Evolutionary conservation across 2,329 filamentous ascomycete genomes (phyloP).

Genomic region (Venturia effusa): DNA sequence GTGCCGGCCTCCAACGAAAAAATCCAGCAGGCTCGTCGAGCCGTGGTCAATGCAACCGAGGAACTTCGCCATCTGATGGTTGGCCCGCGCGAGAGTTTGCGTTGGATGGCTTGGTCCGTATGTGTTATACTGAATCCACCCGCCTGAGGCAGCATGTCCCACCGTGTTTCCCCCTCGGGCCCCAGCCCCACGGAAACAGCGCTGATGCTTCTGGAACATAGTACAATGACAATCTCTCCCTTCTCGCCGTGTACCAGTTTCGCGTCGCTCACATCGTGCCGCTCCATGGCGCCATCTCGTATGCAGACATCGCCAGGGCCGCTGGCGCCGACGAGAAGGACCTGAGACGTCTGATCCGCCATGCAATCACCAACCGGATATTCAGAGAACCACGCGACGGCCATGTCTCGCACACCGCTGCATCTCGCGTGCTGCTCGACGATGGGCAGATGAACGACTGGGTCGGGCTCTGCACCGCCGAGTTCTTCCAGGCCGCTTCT

Average conservation of each 20-base stretch:
- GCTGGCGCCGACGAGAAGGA: constrained; percentile 20
- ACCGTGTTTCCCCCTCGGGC: too few species aligned
- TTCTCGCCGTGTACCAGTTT: constrained; percentile 42
- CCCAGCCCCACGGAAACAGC: too few species aligned
- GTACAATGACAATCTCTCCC: constrained; percentile 15
- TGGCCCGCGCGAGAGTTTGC: constrained; percentile 14
- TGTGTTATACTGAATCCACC: constrained; percentile 5
- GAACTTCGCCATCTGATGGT: constrained; percentile 17
- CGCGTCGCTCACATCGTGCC: constrained; percentile 43
- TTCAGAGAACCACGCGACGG: constrained; percentile 18
- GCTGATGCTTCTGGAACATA: not conserved
- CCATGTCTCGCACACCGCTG: constrained; percentile 11
- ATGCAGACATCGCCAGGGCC: constrained; percentile 20
- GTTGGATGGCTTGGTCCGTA: constrained; percentile 17
- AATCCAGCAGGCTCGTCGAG: constrained; percentile 15
- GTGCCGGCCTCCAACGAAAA: constrained; percentile 12
- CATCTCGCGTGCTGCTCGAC: constrained; percentile 5
- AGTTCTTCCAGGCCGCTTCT: constrained; percentile 10
- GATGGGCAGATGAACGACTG: constrained; percentile 10
- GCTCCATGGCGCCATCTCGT: constrained; percentile 33
- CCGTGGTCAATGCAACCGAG: constrained; percentile 16
- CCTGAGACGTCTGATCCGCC: constrained; percentile 23
- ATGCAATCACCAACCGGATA: constrained; percentile 25
- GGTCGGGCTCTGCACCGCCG: constrained; percentile 6
- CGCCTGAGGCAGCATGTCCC: too few species aligned